phyloP scores from a whole-genome alignment of 768 basidiomycete species.

The Lactarius akahatsu region DNA sequence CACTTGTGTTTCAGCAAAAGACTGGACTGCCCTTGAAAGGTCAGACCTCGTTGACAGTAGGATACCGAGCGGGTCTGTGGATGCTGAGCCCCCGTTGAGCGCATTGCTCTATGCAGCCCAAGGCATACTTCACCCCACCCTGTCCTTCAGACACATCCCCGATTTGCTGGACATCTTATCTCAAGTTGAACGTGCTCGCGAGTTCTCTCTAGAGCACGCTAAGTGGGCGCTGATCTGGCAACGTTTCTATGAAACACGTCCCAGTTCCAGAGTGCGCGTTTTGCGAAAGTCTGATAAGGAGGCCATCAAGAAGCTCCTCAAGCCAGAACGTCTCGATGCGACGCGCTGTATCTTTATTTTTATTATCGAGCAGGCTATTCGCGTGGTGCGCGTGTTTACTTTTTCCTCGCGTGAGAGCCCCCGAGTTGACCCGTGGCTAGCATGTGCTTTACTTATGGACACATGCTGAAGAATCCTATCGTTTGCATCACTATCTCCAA shows the following conservation, averaged over 20 bases:
- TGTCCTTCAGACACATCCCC: conserved; percentile 21
- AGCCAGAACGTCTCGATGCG: conserved; percentile 19
- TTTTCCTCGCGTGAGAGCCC: neutral
- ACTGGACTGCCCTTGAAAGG: conserved; percentile 14
- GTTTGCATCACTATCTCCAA: conserved; percentile 21
- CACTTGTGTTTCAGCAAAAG: neutral
- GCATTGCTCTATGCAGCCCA: conserved; percentile 16
- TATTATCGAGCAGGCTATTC: conserved; percentile 21
- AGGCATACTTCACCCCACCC: conserved; percentile 18
- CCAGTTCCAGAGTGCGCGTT: conserved; percentile 19
- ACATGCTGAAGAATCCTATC: conserved; percentile 23
- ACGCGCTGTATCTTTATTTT: conserved; percentile 16
- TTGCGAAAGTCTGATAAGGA: conserved; percentile 22
- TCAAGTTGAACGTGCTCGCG: conserved; percentile 26
- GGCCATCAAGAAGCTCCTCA: conserved; percentile 20
- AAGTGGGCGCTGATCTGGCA: conserved; percentile 25
- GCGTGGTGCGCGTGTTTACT: neutral
- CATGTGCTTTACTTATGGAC: conserved; percentile 26
- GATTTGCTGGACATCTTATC: conserved; percentile 26
- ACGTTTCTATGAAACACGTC: conserved; percentile 21
- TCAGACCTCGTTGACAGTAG: conserved; percentile 21
- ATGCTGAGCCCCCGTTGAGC: conserved; percentile 6
- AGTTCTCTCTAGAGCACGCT: conserved; percentile 21
- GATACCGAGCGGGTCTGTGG: conserved; percentile 1
- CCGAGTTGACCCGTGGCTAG: conserved; percentile 3